phyloP scores from a whole-genome alignment of 2,329 filamentous ascomycete species.

The Aspergillus transmontanensis region DNA sequence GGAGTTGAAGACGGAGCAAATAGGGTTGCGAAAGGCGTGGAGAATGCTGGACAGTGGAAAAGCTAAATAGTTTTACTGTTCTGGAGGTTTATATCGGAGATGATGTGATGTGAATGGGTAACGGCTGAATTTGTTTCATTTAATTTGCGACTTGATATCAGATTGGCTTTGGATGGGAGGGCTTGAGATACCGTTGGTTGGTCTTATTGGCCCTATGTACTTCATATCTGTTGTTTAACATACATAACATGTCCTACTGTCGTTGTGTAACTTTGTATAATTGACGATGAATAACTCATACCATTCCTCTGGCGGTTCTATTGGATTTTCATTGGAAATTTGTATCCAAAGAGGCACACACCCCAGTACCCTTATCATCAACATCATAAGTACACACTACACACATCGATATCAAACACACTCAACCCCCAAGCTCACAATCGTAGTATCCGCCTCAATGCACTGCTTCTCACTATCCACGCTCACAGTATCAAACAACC shows the following conservation, averaged over 20 bases:
- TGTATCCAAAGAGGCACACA: not conserved
- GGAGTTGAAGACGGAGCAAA: conserved; percentile 57
- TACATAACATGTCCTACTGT: not conserved
- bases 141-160: not conserved
- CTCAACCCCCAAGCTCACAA: not conserved
- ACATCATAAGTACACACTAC: not conserved
- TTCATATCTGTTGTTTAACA: not conserved
- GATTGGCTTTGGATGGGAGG: not conserved
- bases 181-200: not conserved
- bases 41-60: conserved; percentile 60
- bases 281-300: not conserved
- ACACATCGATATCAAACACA: not conserved
- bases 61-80: conserved; percentile 1
- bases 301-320: not conserved
- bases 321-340: not conserved
- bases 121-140: not conserved
- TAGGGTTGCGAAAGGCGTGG: conserved; percentile 56
- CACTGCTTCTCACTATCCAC: not conserved
- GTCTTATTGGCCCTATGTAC: not conserved
- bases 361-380: not conserved
- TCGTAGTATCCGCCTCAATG: not conserved
- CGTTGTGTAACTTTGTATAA: accelerated
- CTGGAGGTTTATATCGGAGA: not conserved
- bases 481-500: not conserved
- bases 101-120: not conserved